These are phyloP conservation scores for Sanghuangporus sanghuang DNA, from an alignment of 1,284 basidiomycete genomes.

Conservation along the genomic window DNA sequence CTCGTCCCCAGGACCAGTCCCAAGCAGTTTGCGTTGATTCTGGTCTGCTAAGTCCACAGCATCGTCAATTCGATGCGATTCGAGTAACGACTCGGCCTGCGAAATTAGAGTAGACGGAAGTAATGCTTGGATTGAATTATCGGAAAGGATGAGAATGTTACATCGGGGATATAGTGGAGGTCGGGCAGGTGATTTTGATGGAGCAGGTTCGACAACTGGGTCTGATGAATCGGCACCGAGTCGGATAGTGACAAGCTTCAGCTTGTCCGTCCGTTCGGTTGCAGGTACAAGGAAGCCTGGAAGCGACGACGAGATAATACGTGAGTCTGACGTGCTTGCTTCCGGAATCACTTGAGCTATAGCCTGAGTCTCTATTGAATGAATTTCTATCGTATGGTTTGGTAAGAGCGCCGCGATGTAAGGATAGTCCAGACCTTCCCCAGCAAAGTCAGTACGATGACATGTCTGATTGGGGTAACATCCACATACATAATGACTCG, in stretches of 20 bases:
- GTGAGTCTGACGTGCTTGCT: background rate
- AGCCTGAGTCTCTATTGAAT: conserved; percentile 70
- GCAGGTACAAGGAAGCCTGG: conserved; percentile 14
- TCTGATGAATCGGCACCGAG: background rate
- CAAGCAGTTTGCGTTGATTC: conserved; percentile 51
- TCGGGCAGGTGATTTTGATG: background rate
- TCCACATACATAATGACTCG: conserved; percentile 56
- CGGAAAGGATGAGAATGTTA: conserved; percentile 56
- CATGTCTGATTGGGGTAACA: background rate
- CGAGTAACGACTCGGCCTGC: conserved; percentile 66
- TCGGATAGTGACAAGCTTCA: conserved; percentile 7
- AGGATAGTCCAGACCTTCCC: conserved; percentile 73
- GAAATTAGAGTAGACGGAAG: conserved; percentile 68
- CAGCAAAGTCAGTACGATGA: background rate
- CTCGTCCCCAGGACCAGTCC: conserved; percentile 27
- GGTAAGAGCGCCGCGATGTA: conserved; percentile 75
- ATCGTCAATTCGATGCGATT: conserved; percentile 60
- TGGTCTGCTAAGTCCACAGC: conserved; percentile 58
- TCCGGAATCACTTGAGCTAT: conserved; percentile 62
- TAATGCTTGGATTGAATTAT: conserved; percentile 60
- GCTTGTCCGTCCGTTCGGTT: conserved; percentile 12
- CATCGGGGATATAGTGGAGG: conserved; percentile 50
- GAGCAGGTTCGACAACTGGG: background rate
- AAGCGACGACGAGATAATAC: background rate
- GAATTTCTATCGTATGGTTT: conserved; percentile 76